A percentile compares a stretch with the other conserved stretches of the same genome.
These are phyloP conservation scores for Kondoa subrosea DNA, from an alignment of 768 basidiomycete species.

Conservation along the genomic window DNA sequence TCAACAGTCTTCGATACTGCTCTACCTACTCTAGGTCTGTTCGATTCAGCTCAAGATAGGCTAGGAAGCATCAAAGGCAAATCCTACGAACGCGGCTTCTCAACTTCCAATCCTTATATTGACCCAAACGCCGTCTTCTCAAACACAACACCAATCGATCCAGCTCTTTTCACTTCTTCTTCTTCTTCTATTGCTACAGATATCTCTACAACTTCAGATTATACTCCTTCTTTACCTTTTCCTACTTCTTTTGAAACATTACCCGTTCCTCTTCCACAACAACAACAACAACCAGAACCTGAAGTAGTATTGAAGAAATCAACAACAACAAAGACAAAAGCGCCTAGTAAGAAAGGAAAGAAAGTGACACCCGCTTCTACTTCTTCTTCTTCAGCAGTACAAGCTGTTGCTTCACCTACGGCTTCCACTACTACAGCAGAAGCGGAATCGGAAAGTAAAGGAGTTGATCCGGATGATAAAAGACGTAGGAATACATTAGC, in stretches of 20 bases:
- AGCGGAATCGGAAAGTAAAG: too few relatives aligned
- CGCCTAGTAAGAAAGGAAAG: constrained; percentile 17
- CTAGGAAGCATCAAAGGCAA: constrained; percentile 3
- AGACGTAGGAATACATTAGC: constrained; percentile 85
- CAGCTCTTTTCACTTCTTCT: too few relatives aligned
- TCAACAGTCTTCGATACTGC: neutral
- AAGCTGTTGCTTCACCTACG: too few relatives aligned
- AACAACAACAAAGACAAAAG: constrained; percentile 22
- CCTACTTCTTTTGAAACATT: too few relatives aligned
- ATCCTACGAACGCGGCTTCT: neutral
- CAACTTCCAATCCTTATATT: neutral
- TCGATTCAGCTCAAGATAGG: constrained; percentile 7
- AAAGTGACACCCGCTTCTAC: neutral
- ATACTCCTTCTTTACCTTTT: neutral
- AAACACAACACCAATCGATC: neutral
- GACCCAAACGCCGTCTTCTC: neutral
- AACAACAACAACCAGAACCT: too few relatives aligned
- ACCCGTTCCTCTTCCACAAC: too few relatives aligned
- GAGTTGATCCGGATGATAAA: constrained; percentile 64
- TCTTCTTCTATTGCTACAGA: neutral
- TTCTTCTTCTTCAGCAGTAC: neutral
- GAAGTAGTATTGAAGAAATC: too few relatives aligned
- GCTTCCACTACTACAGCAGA: too few relatives aligned
- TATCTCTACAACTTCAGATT: neutral
- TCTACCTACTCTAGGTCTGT: constrained; percentile 12